A percentile compares a stretch with the other conserved stretches of the same genome.
Conservation (phyloP, 116 monocot genomes). For the Phalaenopsis hybrid region DNA sequence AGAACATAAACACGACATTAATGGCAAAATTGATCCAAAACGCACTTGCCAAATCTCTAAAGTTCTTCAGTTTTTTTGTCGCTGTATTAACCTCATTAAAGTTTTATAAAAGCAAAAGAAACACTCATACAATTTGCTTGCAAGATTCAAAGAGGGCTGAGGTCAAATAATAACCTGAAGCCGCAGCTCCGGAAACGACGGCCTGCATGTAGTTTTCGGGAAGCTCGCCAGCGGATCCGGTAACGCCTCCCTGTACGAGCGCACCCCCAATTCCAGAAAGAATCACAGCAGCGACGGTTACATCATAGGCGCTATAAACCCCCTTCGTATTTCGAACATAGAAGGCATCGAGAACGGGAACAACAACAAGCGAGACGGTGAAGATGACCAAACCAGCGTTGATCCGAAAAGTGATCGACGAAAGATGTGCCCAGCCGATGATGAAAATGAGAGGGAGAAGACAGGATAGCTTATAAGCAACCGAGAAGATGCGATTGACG, state of each 20-base stretch:
- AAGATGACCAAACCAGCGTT: constrained; percentile 61
- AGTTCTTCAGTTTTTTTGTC: no score
- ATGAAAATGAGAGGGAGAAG: constrained; percentile 54
- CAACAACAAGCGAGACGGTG: constrained; percentile 39
- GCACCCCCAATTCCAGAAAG: constrained; percentile 56
- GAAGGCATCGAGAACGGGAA: constrained; percentile 48
- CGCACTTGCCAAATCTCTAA: not conserved
- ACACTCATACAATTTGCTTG: not conserved
- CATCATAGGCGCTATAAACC: constrained; percentile 39
- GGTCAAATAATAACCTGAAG: constrained; percentile 39
- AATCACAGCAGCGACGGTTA: constrained; percentile 45
- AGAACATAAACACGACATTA: not conserved
- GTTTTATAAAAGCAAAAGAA: not conserved
- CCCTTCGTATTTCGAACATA: constrained; percentile 39
- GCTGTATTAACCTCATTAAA: not conserved
- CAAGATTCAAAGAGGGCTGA: not conserved
- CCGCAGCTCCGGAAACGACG: constrained; percentile 63
- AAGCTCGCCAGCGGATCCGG: constrained; percentile 72
- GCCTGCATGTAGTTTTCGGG: constrained; percentile 92
- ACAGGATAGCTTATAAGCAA: constrained; percentile 65
- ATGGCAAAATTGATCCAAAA: no score
- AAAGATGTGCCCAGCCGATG: constrained; percentile 34
- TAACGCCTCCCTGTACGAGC: constrained; percentile 78
- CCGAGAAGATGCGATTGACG: constrained; percentile 79
- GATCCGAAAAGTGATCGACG: constrained; percentile 41